Base-by-base conservation (phyloP, 1,284 basidiomycete species). In the Porogramme epimiltina region DNA sequence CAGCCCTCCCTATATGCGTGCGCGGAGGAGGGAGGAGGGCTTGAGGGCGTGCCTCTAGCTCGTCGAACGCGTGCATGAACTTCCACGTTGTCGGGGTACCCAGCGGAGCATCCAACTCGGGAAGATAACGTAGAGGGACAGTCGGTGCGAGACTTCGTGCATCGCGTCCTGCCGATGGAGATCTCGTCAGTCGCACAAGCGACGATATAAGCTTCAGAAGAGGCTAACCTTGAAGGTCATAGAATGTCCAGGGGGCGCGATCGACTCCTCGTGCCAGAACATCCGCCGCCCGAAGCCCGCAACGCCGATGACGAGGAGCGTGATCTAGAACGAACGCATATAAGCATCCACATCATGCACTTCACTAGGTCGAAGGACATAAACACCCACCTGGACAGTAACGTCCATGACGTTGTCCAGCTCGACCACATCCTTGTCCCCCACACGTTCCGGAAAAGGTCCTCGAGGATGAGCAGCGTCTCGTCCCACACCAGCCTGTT, bases 401-500 rank as follows among this genome's bases (percentile, higher is more conserved):
- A 75, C 44, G 33, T 73, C 68, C 6, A 72, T 56, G 39, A 66
- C 61, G 56, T 73, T 67, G 47, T 70, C 66, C 19, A 70, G 46
- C 40, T 57, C 51, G 22, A 74, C 53, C 31, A 67, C 66, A 25
- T 67, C 55, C 51, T 63, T 57, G 33, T 65, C 42, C 3, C 60
- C 73, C 73, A 76, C 6, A 71, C 66, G 23, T 66, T 67, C 19
- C 70, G 62, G 55, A 73, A 70, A 54, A 76, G 64, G 24, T 73
- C 71, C n/a, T 64, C 42, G 33, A 72, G 64, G 49, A 73, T 66
- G 8, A 68, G 66, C n/a, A 76, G 59, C 0, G 81, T 76, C 58
- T 81, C 78, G 33, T 79, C 75, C 80, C 80, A 84, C 1, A 84
- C 82, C 23, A 84, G 67, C 49, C 69, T 74, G 58, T 82, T 84